Evolutionary conservation across 176 grass and related monocot species (phyloP), one percentile per base, ranked within the genome.

Genomic region (Panicum miliaceum): DNA sequence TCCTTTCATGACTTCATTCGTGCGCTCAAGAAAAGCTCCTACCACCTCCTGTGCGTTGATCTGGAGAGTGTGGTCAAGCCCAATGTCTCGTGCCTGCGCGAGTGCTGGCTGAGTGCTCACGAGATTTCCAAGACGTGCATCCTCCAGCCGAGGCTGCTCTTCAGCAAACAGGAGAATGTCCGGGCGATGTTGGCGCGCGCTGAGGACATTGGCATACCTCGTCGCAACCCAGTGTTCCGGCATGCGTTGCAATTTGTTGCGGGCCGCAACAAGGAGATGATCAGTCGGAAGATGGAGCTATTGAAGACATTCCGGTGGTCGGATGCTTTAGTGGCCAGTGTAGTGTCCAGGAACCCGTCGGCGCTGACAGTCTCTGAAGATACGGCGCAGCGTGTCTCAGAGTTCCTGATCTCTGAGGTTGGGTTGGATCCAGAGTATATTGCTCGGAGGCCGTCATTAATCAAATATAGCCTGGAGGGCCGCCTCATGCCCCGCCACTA

Each of bases 281-380:
- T 88, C 5, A 26, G 53, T 35, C n/a, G 62, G 3, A 91, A 81
- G 46, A 20, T 82, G 60, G 75, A 74, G 70, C 51, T 81, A 57
- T 73, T 84, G 47, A 78, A 64, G 69, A 68, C 51, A 4, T 81
- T 90, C 2, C 18, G 79, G 32, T 93, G 84, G 81, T 88, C 91
- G 5, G 82, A 90, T 2, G 61, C 22, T 8, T 41, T 88, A 45
- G 54, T 77, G 54, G 12, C 46, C 29, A 27, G 56, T 15, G 79
- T 63, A 7, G 64, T 90, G 8, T 37, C 61, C 29, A 94, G 69
- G 80, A 36, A 60, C 1, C 88, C 88, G 0, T 46, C 12, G 12
- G 13, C 83, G 20, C 59, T 94, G 66, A n/a, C 13, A 35, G 13
- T 8, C 60, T 94, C 88, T 29, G 52, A 77, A 48, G 81, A 90